Conservation (phyloP, 1,139 yeast species). For the Kodamaea fungicola region DNA sequence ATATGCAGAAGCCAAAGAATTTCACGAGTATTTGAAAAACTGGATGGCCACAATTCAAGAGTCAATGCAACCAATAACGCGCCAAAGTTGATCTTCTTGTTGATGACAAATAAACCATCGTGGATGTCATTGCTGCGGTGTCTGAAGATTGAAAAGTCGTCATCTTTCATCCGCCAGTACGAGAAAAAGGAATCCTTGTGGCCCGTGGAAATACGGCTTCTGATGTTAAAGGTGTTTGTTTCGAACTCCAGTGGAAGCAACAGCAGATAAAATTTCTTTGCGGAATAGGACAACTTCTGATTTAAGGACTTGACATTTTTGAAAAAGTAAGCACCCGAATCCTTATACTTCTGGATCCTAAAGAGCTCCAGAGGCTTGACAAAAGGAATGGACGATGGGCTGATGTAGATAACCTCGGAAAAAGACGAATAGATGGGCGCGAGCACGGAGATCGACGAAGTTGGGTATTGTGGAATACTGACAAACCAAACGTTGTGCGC, state of each 20-base stretch:
- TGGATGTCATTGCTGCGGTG: slow-evolving; percentile 4
- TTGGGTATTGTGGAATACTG: slow-evolving; percentile 8
- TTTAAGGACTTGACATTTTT: slow-evolving; percentile 12
- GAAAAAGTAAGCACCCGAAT: slow-evolving; percentile 18
- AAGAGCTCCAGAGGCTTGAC: slow-evolving; percentile 15
- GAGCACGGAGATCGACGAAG: slow-evolving; percentile 8
- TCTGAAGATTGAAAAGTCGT: slow-evolving; percentile 1
- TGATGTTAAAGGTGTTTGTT: not conserved
- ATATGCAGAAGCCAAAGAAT: slow-evolving; percentile 13
- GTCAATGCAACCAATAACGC: slow-evolving; percentile 9
- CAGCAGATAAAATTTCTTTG: slow-evolving; percentile 7
- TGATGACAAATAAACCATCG: slow-evolving; percentile 9
- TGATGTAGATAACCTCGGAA: slow-evolving; percentile 19
- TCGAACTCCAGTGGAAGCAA: slow-evolving; percentile 2
- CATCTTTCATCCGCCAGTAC: not conserved
- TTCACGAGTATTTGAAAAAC: slow-evolving; percentile 8
- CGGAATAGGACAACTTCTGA: slow-evolving; percentile 4
- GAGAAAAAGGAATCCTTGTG: not conserved
- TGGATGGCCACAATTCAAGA: slow-evolving; percentile 8
- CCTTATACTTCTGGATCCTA: slow-evolving; percentile 11
- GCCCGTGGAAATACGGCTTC: not conserved
- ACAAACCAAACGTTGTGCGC: slow-evolving; percentile 15
- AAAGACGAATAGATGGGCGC: slow-evolving; percentile 21
- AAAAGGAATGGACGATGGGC: slow-evolving; percentile 18
- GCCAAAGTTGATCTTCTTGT: slow-evolving; percentile 8